Base-by-base conservation (phyloP, 2,329 filamentous ascomycete genomes). In the Claviceps africana region DNA sequence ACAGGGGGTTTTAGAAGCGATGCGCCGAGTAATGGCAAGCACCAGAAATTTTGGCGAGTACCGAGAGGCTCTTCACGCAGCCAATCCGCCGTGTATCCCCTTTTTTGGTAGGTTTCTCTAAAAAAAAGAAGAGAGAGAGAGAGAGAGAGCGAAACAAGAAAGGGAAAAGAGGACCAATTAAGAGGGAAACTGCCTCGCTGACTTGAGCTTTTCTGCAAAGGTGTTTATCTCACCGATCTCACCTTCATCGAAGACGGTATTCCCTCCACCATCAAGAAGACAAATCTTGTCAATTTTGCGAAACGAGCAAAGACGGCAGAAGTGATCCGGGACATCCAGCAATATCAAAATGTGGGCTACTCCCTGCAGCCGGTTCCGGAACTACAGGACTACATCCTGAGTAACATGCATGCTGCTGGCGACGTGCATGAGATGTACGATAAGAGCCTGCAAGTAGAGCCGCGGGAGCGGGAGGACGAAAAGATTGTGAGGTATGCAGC, bases 381-480 rank as follows among this genome's bases (percentile, higher is more conserved):
- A 70, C 75, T 98, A 58, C 91, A 97, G 66, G 90, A 97, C 60
- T 98, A 97, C 70, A 95, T 98, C 58, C 72, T 96, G 59, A 90
- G 83, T 67, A 96, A 97, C 67, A 95, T 97, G 86, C 86, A 94
- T 71, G 85, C 85, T 31, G 91, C 93, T 4, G 87, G 89, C 50
- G 91, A 97, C 67, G 93, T 98, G 57, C 90, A 97, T 68, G 91
- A 97, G 74, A 97, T 97, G 93, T 98, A 97, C 73, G 90, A 97
- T 69, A 90, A 90, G 76, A 95, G 89, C 71, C 74, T 98, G 71
- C 78, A 84, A 63, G 83, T 98, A 55, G 93, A 98, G 68, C 93
- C 93, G 56, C 81, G 93, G 62, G 93, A 98, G 73, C 81, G 93
- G 62, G 93, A 98, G 73, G 93, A 98, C 65, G 93, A 98, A 73